phyloP scores from a whole-genome alignment of 2,329 filamentous ascomycete species.

The Fusarium humuli region DNA sequence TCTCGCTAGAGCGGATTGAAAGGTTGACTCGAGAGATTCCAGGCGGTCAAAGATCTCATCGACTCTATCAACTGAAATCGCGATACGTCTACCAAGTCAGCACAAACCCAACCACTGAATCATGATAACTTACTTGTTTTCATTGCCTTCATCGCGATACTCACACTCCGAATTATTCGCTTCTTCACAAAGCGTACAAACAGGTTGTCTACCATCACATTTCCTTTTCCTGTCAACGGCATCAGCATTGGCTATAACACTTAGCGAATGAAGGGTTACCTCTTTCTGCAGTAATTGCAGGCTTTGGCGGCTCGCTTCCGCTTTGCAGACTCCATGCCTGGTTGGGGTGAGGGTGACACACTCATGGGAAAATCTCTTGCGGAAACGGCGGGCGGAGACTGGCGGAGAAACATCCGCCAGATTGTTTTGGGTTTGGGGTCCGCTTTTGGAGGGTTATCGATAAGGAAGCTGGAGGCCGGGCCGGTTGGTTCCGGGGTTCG shows the following conservation, averaged over 20 bases:
- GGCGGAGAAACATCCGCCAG: slow-evolving; percentile 18
- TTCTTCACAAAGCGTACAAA: slow-evolving; percentile 37
- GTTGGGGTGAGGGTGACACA: slow-evolving; percentile 3
- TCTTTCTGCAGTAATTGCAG: slow-evolving; percentile 41
- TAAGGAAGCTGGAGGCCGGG: background rate
- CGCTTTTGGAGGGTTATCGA: background rate
- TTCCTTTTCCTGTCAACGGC: slow-evolving; percentile 24
- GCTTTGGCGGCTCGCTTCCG: slow-evolving; percentile 43
- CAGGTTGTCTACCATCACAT: slow-evolving; percentile 37
- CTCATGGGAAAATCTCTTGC: slow-evolving; percentile 27
- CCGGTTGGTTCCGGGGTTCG: background rate
- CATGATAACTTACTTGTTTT: background rate
- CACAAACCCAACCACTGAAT: accelerated
- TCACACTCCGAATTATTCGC: slow-evolving; percentile 37
- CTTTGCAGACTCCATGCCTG: slow-evolving; percentile 35
- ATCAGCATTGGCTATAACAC: no score
- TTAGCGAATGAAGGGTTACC: background rate
- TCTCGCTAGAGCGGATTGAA: slow-evolving; percentile 22
- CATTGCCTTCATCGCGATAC: slow-evolving; percentile 30
- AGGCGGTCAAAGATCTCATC: slow-evolving; percentile 38
- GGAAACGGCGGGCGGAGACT: slow-evolving; percentile 21
- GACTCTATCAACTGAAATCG: slow-evolving; percentile 25
- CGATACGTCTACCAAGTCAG: background rate
- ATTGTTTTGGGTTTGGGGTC: background rate
- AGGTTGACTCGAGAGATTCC: slow-evolving; percentile 27